Evolutionary conservation across 1,284 basidiomycete genomes (phyloP).

Genomic region (Uromyces viciae-fabae): DNA sequence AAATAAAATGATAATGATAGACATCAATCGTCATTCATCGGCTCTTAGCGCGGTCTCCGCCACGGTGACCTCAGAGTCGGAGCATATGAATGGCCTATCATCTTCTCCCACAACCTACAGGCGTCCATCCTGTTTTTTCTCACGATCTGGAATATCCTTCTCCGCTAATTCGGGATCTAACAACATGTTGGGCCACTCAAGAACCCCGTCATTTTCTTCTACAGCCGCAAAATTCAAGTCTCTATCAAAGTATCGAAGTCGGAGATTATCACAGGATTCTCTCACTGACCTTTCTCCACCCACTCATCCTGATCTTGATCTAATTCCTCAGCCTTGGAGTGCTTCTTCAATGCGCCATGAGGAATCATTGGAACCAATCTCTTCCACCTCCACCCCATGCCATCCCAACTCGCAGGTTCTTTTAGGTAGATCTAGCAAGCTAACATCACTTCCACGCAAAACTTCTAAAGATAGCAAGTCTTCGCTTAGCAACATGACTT

Average conservation of each 20-base stretch:
- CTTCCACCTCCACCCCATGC: neutral
- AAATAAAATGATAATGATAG: neutral
- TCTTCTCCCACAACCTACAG: conserved; percentile 1
- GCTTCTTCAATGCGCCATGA: neutral
- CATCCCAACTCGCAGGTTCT: neutral
- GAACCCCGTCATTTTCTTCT: conserved; percentile 18
- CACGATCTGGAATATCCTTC: neutral
- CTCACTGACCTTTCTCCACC: conserved; percentile 39
- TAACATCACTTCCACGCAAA: neutral
- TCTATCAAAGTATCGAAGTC: conserved; percentile 21
- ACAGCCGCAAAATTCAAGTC: conserved; percentile 23
- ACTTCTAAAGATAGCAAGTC: neutral
- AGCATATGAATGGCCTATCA: neutral
- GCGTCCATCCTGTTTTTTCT: neutral
- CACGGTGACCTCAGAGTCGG: neutral
- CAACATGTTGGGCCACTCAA: neutral
- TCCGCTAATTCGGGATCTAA: neutral
- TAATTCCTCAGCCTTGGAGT: neutral
- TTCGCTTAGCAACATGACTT: neutral
- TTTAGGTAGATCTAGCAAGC: conserved; percentile 11
- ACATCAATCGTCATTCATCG: neutral
- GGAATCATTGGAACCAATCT: neutral
- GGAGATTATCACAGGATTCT: conserved; percentile 28
- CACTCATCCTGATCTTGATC: conserved; percentile 29
- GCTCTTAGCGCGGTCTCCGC: neutral